A percentile compares a stretch with the other conserved stretches of the same genome.
These are phyloP conservation scores for Sporisorium exsertum DNA, from an alignment of 1,284 basidiomycete species.

Conservation along the genomic window DNA sequence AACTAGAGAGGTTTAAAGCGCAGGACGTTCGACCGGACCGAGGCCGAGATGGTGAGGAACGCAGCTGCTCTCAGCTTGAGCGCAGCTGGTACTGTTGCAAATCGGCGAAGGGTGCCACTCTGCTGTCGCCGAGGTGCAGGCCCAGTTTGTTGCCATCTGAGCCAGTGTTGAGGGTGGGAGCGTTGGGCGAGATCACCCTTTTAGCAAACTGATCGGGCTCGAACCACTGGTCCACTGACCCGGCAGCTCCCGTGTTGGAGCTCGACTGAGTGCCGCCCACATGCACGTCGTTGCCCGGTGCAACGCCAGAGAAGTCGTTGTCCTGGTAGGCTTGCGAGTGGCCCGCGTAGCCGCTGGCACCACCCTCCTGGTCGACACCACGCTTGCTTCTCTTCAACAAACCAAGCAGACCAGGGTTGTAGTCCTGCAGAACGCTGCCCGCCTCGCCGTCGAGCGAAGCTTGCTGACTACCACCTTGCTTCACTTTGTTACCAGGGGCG, in stretches of 20 bases:
- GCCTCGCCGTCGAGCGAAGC: constrained; percentile 18
- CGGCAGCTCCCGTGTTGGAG: constrained; percentile 13
- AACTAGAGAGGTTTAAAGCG: no score
- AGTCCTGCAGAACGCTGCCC: constrained; percentile 13
- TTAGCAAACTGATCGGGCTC: no score
- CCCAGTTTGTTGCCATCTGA: no score
- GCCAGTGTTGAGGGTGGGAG: no score
- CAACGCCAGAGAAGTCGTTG: constrained; percentile 17
- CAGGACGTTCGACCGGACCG: no score
- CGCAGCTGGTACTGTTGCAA: no score
- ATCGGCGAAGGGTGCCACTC: no score
- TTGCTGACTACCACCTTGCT: constrained; percentile 20
- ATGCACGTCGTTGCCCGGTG: constrained; percentile 20
- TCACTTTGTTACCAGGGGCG: constrained; percentile 25
- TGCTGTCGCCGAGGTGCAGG: no score
- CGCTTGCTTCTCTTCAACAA: constrained; percentile 5
- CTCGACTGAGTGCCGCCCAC: constrained; percentile 15
- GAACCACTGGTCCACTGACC: constrained; percentile 11
- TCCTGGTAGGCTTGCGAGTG: constrained; percentile 7
- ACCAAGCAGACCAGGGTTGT: constrained; percentile 2
- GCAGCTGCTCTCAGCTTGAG: no score
- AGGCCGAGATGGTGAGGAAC: no score
- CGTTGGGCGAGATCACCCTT: no score
- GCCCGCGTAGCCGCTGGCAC: constrained; percentile 25
- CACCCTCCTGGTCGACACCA: constrained; percentile 6